Evolutionary conservation across 2,329 filamentous ascomycete genomes (phyloP), one percentile per base, ranked within the genome.

Genomic region (Cercospora zeina): DNA sequence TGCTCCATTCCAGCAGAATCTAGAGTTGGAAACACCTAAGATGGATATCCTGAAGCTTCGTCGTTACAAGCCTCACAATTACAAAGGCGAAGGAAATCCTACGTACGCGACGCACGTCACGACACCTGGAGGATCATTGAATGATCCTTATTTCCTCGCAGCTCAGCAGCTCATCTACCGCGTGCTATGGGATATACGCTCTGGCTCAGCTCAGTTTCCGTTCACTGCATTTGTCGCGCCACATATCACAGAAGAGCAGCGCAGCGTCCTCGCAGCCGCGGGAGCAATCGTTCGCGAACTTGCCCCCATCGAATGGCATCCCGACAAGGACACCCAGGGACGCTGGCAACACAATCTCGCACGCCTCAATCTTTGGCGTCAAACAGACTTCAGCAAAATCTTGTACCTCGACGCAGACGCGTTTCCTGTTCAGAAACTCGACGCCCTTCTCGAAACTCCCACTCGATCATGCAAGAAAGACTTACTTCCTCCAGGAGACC

Each of bases 311-410:
- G 54, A 58, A n/a, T 67, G 63, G 58, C 63, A 68, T 37, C 62
- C 66, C 2, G 61, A 57, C 2, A 54, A 59, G 34, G 30, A 56
- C 14, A 62, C 61, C 2, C 64, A 63, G 16, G 61, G 47, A 1
- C 61, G 64, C 24, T 66, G 63, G 65, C 50, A 60, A 19, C 64
- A 68, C 49, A 60, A 67, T 64, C 97, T 97, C 73, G 97, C 93
- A 68, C 97, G 97, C 80, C 91, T 97, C 76, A 88, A 90, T 68
- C 82, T 97, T 19, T 97, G 93, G 93, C 89, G 88, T 67, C 89
- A 92, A 77, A 88, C 86, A 1, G 91, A 96, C 73, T 97, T 93
- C 76, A 86, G 87, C 67, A 93, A 88, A 77, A 90, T 97, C 60
- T 89, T 97, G 61, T 97, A 97, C 76, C 82, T 97, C 65, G 93